A percentile compares a stretch with the other conserved stretches of the same genome.
Conservation (phyloP, 2,329 filamentous ascomycete genomes). For the Fusarium keratoplasticum region DNA sequence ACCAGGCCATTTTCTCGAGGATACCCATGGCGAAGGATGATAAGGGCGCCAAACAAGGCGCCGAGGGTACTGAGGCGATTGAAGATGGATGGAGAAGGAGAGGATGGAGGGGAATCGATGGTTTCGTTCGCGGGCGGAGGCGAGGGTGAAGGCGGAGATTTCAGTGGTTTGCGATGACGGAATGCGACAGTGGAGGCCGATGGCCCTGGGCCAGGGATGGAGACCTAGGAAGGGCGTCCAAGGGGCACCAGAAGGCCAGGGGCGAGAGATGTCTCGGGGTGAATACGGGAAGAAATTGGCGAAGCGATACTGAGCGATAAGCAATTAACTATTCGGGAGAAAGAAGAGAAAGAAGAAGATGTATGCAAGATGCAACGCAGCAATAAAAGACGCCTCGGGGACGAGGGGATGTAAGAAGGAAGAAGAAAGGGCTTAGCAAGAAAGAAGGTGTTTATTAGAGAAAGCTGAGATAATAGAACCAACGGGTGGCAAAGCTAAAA, state of each 20-base stretch:
- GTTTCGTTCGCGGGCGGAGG: conserved; percentile 12
- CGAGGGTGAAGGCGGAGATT: conserved; percentile 33
- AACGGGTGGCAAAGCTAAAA: conserved; percentile 22
- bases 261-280: background rate
- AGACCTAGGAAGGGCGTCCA: background rate
- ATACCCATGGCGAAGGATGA: conserved; percentile 44
- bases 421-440: conserved; percentile 8
- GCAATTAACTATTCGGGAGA: background rate
- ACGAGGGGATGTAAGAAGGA: background rate
- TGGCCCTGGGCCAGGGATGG: conserved; percentile 3
- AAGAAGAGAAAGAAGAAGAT: background rate
- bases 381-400: background rate
- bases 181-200: conserved; percentile 35
- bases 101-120: conserved; percentile 11
- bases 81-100: conserved; percentile 9
- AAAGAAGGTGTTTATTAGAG: conserved; percentile 6
- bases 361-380: background rate
- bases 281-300: conserved; percentile 1
- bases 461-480: conserved; percentile 20
- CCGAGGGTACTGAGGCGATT: conserved; percentile 1
- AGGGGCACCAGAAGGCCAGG: background rate
- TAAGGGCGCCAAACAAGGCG: conserved; percentile 20
- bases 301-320: conserved; percentile 4
- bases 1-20: conserved; percentile 77
- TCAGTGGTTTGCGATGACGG: conserved; percentile 40